Percentiles rank a stretch among this genome's conserved stretches.
Conservation (phyloP, 257 asterid species). For the Penstemon barbatus region DNA sequence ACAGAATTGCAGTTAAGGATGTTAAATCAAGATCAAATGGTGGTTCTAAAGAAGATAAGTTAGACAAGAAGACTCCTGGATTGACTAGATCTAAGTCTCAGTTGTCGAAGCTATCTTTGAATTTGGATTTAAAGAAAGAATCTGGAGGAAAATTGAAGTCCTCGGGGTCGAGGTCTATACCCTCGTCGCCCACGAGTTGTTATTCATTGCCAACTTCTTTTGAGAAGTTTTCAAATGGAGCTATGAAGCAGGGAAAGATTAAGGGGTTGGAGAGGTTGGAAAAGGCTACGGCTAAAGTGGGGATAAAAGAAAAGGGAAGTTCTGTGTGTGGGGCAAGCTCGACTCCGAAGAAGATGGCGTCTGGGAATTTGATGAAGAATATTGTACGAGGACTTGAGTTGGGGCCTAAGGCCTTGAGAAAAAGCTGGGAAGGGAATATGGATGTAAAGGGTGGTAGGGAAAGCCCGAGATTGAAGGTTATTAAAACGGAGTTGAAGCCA, state of each 20-base stretch:
- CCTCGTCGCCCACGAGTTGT: slow-evolving; percentile 92
- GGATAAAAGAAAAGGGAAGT: slow-evolving; percentile 54
- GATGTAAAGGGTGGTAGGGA: slow-evolving; percentile 73
- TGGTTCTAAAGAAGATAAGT: slow-evolving; percentile 48
- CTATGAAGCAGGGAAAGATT: slow-evolving; percentile 73
- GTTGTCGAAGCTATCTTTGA: slow-evolving; percentile 59
- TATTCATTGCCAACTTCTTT: slow-evolving; percentile 90
- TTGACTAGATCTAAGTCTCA: slow-evolving; percentile 85
- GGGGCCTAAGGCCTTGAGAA: slow-evolving; percentile 91
- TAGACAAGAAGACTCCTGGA: slow-evolving; percentile 50
- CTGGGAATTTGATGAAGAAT: slow-evolving; percentile 61
- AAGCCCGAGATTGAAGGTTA: slow-evolving; percentile 72
- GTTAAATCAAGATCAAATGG: slow-evolving; percentile 47
- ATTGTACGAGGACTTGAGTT: slow-evolving; percentile 67
- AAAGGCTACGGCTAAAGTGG: slow-evolving; percentile 48
- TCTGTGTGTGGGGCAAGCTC: slow-evolving; percentile 51
- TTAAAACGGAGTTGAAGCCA: slow-evolving; percentile 56
- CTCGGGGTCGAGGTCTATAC: slow-evolving; percentile 83
- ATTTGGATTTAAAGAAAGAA: slow-evolving; percentile 66
- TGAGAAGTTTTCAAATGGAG: slow-evolving; percentile 84
- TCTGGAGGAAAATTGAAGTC: slow-evolving; percentile 54
- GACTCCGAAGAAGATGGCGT: slow-evolving; percentile 43
- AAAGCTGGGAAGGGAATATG: slow-evolving; percentile 98
- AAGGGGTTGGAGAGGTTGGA: slow-evolving; percentile 77
- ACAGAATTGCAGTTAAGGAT: slow-evolving; percentile 46